Evolutionary conservation across 169 alveolate species (phyloP).

Genomic region (Cryptosporidium andersoni): DNA sequence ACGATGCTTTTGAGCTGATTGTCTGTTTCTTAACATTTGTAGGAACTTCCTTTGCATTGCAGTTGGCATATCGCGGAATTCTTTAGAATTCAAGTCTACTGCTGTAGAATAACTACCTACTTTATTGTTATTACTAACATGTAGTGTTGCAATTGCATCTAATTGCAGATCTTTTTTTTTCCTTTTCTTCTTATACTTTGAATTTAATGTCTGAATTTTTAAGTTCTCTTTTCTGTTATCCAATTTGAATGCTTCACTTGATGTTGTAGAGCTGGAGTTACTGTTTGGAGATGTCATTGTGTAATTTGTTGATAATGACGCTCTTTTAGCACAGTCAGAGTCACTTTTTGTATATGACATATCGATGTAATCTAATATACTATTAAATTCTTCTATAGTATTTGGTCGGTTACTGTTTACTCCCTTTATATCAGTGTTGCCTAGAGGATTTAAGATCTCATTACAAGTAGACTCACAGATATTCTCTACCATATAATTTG

Average conservation of each 20-base stretch:
- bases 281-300: constrained; percentile 62
- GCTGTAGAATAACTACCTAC: constrained; percentile 17
- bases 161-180: background rate
- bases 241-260: too few species aligned
- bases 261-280: background rate
- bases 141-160: background rate
- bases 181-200: constrained; percentile 37
- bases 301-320: constrained; percentile 54
- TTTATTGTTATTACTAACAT: constrained; percentile 9
- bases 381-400: too few species aligned
- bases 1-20: constrained; percentile 68
- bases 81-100: constrained; percentile 55
- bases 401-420: too few species aligned
- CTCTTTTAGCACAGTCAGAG: constrained; percentile 6
- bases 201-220: constrained; percentile 3
- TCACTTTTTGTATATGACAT: constrained; percentile 15
- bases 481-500: too few species aligned
- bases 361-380: too few species aligned
- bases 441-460: too few species aligned
- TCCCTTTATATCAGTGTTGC: too few species aligned
- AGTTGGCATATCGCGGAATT: constrained; percentile 48
- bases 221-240: constrained; percentile 25
- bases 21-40: constrained; percentile 71
- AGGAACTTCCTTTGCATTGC: constrained; percentile 54
- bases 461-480: too few species aligned